Evolutionary conservation across 768 basidiomycete species (phyloP), one percentile per base, ranked within the genome.

Genomic region (Suillus lakei): DNA sequence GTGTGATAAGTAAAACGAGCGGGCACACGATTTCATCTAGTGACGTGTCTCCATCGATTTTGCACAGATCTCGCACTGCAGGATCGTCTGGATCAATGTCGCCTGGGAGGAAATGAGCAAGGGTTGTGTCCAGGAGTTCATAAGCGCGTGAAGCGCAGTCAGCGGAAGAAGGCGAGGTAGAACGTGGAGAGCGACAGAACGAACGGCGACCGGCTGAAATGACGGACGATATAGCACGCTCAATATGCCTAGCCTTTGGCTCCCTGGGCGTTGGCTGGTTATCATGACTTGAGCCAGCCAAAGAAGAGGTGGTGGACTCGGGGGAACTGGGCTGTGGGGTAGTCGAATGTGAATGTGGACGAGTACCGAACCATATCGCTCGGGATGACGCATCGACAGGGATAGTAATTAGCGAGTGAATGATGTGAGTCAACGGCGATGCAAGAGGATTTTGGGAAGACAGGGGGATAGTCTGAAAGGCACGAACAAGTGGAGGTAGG

Each of bases 1-100:
- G 85, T 7, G 89, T 86, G 56, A 98, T 75, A 44, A 99, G 84
- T 16, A 96, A 79, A 28, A 91, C 82, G 13, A 98, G 79, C 1
- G 96, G 96, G 4, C 88, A 83, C 43, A 96, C 79, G 1, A 88
- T 73, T 61, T 97, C 95, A 71, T 98, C 96, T 46, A 96, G 74
- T 30, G 85, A 78, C 55, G 85, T 80, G 16, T 88, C 88, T 4
- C 77, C 76, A 69, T 89, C 88, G 36, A 74, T 73, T 69, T 82
- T 83, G 65, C 80, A 81, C 34, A 77, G 78, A 64, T 84, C 82
- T 50, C 89, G 85, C 32, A 93, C 86, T 54, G 80, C 79, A 13
- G 79, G 67, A 63, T 92, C 89, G 69, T 95, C 93, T 0, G 87
- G 82, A 58, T 91, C 87, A 7, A 83, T 71, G 36, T 79, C 78